These are phyloP conservation scores for Calcarisporium arbuscula DNA, from an alignment of 2,329 filamentous ascomycete genomes.

Conservation along the genomic window DNA sequence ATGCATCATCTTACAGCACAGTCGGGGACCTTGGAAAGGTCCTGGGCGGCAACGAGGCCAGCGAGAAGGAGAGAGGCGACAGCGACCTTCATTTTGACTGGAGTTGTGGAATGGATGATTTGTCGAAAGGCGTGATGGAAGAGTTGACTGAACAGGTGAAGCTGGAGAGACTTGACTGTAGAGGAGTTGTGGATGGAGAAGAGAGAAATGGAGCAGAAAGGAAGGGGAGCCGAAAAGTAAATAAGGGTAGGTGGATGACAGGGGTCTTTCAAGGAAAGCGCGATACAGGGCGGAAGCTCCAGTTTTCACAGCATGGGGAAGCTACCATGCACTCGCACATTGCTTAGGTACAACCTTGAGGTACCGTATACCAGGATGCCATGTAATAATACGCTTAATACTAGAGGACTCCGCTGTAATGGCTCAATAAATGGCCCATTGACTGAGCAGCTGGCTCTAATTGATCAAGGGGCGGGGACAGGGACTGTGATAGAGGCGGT, in stretches of 20 bases:
- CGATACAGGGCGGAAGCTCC: not conserved
- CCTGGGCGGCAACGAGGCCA: constrained; percentile 32
- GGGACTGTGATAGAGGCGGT: too few relatives aligned
- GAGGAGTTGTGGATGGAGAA: not conserved
- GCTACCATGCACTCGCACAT: too few relatives aligned
- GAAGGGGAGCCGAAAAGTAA: not conserved
- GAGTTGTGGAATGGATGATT: not conserved
- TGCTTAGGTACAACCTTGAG: too few relatives aligned
- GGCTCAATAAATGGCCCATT: too few relatives aligned
- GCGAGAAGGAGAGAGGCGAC: constrained; percentile 25
- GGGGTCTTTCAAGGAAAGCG: not conserved
- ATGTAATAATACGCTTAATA: too few relatives aligned
- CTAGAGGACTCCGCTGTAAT: too few relatives aligned
- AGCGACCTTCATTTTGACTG: constrained; percentile 35
- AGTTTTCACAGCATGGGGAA: too few relatives aligned
- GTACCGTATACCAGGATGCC: too few relatives aligned
- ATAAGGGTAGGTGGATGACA: not conserved
- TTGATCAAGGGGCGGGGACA: too few relatives aligned
- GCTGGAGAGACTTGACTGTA: too few relatives aligned
- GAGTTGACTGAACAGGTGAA: too few relatives aligned
- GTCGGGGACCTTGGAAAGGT: constrained; percentile 25
- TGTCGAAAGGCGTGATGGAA: not conserved
- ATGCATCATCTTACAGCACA: constrained; percentile 31
- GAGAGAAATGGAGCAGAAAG: constrained; percentile 1
- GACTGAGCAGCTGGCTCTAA: too few relatives aligned